Base-by-base conservation (phyloP, 2,329 filamentous ascomycete genomes). In the Fusarium sp. region DNA sequence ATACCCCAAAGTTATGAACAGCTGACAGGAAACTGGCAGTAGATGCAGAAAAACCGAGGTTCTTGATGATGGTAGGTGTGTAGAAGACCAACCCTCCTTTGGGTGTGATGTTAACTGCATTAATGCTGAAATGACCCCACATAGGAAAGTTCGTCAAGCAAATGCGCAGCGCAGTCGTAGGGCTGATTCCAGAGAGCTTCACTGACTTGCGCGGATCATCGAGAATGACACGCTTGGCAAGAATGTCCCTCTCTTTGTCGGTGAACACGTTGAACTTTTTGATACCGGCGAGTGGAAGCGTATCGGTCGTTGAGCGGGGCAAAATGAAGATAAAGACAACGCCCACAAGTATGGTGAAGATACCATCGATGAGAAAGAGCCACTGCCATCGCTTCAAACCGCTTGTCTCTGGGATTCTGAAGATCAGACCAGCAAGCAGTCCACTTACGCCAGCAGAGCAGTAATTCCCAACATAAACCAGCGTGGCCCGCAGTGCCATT, bases 381-480 rank as follows among this genome's bases (percentile, higher is more conserved):
- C 58, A 62, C 6, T 62, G 59, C 57, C 59, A 62, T 15, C 36
- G 36, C 2, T 28, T 46, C 15, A 62, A 26, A 0, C 56, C 59
- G 5, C 15, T 45, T 1, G 38, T 38, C 20, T 62, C 57, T 2
- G 57, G 28, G 2, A 61, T 62, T 31, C 26, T 41, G 1, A 62
- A 62, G 10, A 62, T 61, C 6, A 62, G 0, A 0, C 57, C 58
- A 0, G 58, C 46, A 2, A 62, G 30, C 2, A 62, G 33, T 15
- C 58, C 58, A 8, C 58, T 52, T 1, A 62, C 58, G 1, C 58
- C 58, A 1, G 58, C 38, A 46, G 58, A 62, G 30, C 58, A 40
- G 2, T 62, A 62, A 8, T 62, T 62, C 1, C 59, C 59, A 11
- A 62, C 57, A n/a, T 62, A 62, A 3, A 62, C 57, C 1, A 62